Evolutionary conservation across 805 yeast genomes (phyloP).

Genomic region (Maudiozyma barnettii): DNA sequence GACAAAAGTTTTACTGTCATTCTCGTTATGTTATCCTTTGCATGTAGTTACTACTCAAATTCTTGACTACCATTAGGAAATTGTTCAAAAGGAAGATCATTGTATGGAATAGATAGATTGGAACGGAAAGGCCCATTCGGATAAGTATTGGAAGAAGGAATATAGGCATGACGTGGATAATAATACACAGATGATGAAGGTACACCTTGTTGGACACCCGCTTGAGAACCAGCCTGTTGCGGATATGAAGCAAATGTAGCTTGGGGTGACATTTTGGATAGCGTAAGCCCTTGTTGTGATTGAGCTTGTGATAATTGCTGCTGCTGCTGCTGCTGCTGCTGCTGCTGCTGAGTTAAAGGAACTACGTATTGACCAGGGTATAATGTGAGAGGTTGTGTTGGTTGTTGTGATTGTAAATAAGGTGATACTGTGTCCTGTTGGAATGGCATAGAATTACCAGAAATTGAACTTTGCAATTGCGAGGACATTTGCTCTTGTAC

Average conservation of each 20-base stretch:
- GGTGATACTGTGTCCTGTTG: neutral
- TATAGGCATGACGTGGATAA: slow-evolving; percentile 3
- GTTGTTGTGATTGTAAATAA: neutral
- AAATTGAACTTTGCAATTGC: neutral
- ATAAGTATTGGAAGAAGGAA: neutral
- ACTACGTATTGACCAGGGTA: neutral
- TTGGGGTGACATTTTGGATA: neutral
- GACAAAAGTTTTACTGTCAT: too few species aligned
- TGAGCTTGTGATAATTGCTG: slow-evolving; percentile 56
- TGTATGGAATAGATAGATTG: neutral
- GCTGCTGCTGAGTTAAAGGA: neutral
- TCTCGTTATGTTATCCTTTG: too few species aligned
- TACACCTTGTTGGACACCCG: neutral
- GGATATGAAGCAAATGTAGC: slow-evolving; percentile 6
- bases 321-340: slow-evolving; percentile 60
- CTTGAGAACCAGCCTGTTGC: slow-evolving; percentile 7
- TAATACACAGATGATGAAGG: slow-evolving; percentile 1
- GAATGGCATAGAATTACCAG: neutral
- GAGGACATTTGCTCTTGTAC: neutral
- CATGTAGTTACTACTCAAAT: neutral
- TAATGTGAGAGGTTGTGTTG: neutral
- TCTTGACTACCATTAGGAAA: neutral
- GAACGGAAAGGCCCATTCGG: neutral
- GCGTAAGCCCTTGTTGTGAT: neutral
- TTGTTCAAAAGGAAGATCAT: neutral